Conservation (phyloP, 2,329 filamentous ascomycete species). For the Sclerotinia glacialis region DNA sequence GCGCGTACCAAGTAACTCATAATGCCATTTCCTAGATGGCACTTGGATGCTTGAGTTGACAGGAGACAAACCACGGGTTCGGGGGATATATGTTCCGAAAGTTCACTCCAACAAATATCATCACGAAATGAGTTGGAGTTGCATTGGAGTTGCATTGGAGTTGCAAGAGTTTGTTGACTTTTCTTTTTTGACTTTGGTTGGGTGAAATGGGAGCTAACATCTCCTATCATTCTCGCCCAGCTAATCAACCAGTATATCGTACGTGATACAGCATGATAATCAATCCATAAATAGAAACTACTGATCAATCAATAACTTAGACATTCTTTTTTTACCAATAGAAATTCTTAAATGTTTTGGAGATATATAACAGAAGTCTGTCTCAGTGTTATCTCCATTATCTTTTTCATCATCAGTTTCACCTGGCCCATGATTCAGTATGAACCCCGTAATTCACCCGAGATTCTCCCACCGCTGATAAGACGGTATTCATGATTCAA, state of each 20-base stretch:
- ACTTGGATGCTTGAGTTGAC: neutral
- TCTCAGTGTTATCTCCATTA: neutral
- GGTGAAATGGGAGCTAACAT: neutral
- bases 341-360: neutral
- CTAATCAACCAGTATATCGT: too few relatives aligned
- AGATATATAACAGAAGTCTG: neutral
- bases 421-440: neutral
- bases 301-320: neutral
- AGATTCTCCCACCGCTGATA: neutral
- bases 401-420: neutral
- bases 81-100: conserved; percentile 16
- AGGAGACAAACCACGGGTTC: neutral
- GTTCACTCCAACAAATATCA: neutral
- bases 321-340: neutral
- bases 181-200: neutral
- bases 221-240: too few relatives aligned
- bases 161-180: neutral
- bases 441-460: neutral
- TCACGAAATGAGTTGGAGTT: neutral
- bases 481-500: neutral
- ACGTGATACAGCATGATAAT: neutral
- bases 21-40: neutral
- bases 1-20: neutral
- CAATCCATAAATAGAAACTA: neutral
- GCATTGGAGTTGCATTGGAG: neutral